These are phyloP conservation scores for Apophysomyces elegans DNA, from an alignment of 371 early-diverging fungal genomes.

Conservation along the genomic window DNA sequence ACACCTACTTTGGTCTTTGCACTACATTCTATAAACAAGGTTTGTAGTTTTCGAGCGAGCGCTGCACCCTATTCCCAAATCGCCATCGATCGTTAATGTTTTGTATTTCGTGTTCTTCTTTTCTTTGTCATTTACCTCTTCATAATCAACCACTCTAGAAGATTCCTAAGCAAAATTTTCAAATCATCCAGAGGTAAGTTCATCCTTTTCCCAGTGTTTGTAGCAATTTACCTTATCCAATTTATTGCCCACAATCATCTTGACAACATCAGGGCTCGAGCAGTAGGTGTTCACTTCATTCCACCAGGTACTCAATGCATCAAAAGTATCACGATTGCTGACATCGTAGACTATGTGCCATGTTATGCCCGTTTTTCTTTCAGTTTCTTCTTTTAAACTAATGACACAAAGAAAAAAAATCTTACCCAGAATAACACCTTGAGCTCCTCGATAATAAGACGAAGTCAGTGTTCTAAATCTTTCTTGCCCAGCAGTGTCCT, in stretches of 20 bases:
- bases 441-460: slow-evolving; percentile 98
- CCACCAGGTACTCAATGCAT: slow-evolving; percentile 92
- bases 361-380: slow-evolving; percentile 60
- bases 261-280: slow-evolving; percentile 83
- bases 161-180: slow-evolving; percentile 52
- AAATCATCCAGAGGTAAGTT: background rate
- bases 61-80: slow-evolving; percentile 63
- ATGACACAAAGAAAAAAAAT: slow-evolving; percentile 45
- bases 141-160: slow-evolving; percentile 79
- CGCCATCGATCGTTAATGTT: background rate
- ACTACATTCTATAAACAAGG: slow-evolving; percentile 94
- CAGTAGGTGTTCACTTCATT: slow-evolving; percentile 94
- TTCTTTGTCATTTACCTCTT: slow-evolving; percentile 55
- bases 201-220: too few relatives aligned
- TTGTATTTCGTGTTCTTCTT: background rate
- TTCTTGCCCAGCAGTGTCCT: slow-evolving; percentile 99
- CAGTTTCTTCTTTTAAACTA: slow-evolving; percentile 88
- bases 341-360: slow-evolving; percentile 89
- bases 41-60: slow-evolving; percentile 83
- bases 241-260: slow-evolving; percentile 98
- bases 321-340: slow-evolving; percentile 90
- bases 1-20: slow-evolving; percentile 93
- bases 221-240: slow-evolving; percentile 76
- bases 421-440: slow-evolving; percentile 95
- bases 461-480: slow-evolving; percentile 99